Base-by-base conservation (phyloP, 2,329 filamentous ascomycete genomes). In the Hyphodiscus sp. region DNA sequence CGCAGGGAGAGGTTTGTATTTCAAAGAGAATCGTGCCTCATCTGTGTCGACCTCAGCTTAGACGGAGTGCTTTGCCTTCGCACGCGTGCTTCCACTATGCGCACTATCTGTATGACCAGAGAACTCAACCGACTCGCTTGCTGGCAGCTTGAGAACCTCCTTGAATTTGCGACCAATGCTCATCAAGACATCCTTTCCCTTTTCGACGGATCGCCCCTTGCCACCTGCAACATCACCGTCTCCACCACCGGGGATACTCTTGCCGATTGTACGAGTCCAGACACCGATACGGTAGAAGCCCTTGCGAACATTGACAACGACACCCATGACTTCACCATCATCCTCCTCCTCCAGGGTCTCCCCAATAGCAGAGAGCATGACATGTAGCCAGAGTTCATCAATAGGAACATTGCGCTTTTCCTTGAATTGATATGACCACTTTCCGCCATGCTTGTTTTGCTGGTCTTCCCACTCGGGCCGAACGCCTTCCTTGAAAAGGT, bases 381-480 rank as follows among this genome's bases (percentile, higher is more conserved):
- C 89, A 71, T 97, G 89, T 56, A 99, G 84, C 94, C 94, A 99
- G 52, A 96, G 81, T 55, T 92, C 88, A 70, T 99, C 92, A 71
- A 96, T 95, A 65, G 92, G 89, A 70, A 96, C 82, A 63, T 79
- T 83, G 68, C 88, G 86, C 82, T 96, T 96, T 65, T 96, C 90
- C 79, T 95, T 95, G 85, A 96, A 96, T 68, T 89, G 87, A 76
- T 95, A 97, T 23, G 92, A 91, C 94, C 94, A 99, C 76, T 96
- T 96, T 74, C 94, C 94, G 65, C 94, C 94, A 71, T 97, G 91
- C 82, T 97, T 99, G 79, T 99, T 99, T 77, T 97, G 91, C 23
- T 83, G 80, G 71, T 99, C 94, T 74, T 99, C 94, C 94, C 94
- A 99, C 75, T 99, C 95, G 38, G 94, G 94, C 60, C 94, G 89